Evolutionary conservation across 108 stramenopile genomes (phyloP), one percentile per base, ranked within the genome.

Genomic region (Stephanodiscus triporus): DNA sequence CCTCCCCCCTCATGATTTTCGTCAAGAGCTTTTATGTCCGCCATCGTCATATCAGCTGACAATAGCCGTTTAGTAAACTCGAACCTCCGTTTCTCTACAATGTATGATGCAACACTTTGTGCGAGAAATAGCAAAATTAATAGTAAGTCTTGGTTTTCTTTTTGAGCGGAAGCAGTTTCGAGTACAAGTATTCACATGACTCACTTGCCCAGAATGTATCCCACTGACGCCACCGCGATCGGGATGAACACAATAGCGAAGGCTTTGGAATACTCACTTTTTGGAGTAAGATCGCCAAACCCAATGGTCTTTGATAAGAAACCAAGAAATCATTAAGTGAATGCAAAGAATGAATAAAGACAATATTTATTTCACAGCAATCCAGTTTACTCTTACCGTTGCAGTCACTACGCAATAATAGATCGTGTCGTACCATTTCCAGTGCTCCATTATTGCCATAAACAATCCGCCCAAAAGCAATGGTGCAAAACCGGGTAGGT

Each of bases 331-430:
- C 13, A 29, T 45, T 48, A 56, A 36, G 23, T 42, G 45, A 57
- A 4, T 42, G 20, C 23, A 59, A 50, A 10, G 48, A 61, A 50
- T 0, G 29, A 38, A 58, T 32, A 23, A 57, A 43, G 19, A 23
- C 43, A 59, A 66, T 0, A 61, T n/a, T 34, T 9, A 60, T 37
- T 30, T 66, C 16, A 32, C 43, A 51, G 29, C 24, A 0, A 24
- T 65, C 22, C 24, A 32, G 24, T 14, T 20, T 80, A n/a, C 14
- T 59, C 58, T 75, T 36, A 75, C 66, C 19, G 86, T 86, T 23
- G 82, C 83, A 3, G 88, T 86, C 6, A 85, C 85, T 27, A 86
- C 71, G 68, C 83, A 77, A 54, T 78, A 89, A 61, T 89, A 89
- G 49, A 89, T 30, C 10, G 78, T 40, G 34, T 83, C 79, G 29